A percentile compares a stretch with the other conserved stretches of the same genome.
phyloP scores from a whole-genome alignment of 805 yeast species.

The Myxozyma mucilagina region DNA sequence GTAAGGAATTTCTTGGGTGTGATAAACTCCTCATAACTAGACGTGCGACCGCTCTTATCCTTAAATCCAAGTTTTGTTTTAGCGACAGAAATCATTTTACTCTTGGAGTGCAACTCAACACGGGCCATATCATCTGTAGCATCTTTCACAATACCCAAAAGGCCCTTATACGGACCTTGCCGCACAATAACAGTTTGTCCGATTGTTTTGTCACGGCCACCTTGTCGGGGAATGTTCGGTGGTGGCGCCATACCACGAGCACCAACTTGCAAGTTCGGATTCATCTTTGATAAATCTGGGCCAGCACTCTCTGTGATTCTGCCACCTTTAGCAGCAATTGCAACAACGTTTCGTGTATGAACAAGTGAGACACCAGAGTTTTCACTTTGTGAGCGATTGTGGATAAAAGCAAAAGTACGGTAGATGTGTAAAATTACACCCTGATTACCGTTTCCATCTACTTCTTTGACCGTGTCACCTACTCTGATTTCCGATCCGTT shows the following conservation, averaged over 20 bases:
- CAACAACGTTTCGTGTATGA: slow-evolving; percentile 70
- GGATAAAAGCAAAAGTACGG: slow-evolving; percentile 74
- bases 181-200: slow-evolving; percentile 83
- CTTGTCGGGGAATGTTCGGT: slow-evolving; percentile 49
- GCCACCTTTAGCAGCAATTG: slow-evolving; percentile 82
- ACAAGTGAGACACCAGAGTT: slow-evolving; percentile 90
- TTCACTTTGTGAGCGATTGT: slow-evolving; percentile 75
- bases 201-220: slow-evolving; percentile 79
- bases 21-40: slow-evolving; percentile 78
- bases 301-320: slow-evolving; percentile 45
- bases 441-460: slow-evolving; percentile 78
- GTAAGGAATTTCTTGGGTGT: slow-evolving; percentile 43
- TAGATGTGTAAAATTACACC: slow-evolving; percentile 87
- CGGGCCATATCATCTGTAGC: slow-evolving; percentile 90
- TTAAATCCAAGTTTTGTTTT: slow-evolving; percentile 76
- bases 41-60: slow-evolving; percentile 55
- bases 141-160: slow-evolving; percentile 89
- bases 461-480: slow-evolving; percentile 91
- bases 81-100: slow-evolving; percentile 80
- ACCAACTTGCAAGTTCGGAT: slow-evolving; percentile 61
- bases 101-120: slow-evolving; percentile 89
- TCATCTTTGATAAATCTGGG: slow-evolving; percentile 67
- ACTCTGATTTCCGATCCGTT: slow-evolving; percentile 80
- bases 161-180: slow-evolving; percentile 92
- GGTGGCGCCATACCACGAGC: slow-evolving; percentile 54